Percentiles rank a stretch among this genome's conserved stretches.
phyloP scores from a whole-genome alignment of 305 asterid species.

The Fraxinus sp. region DNA sequence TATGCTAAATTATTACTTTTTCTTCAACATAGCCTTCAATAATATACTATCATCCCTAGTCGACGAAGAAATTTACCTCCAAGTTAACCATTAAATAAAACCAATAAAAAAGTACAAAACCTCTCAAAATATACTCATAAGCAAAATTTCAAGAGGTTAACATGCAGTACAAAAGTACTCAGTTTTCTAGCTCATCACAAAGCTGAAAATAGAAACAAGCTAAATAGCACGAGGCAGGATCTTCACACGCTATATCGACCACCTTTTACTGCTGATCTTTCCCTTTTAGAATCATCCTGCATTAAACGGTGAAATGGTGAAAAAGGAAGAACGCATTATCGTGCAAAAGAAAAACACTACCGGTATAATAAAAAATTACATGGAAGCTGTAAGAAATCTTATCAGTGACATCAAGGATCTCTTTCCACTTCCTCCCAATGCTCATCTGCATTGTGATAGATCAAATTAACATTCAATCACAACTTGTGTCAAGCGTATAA shows the following conservation, averaged over 20 bases:
- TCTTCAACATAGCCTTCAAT: not conserved
- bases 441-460: conserved; percentile 59
- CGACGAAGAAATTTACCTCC: not conserved
- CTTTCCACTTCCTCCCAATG: conserved; percentile 98
- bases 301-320: conserved; percentile 1
- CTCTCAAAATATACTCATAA: conserved; percentile 5
- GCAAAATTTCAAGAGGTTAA: conserved; percentile 9
- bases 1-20: not conserved
- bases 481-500: not conserved
- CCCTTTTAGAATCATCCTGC: conserved; percentile 80
- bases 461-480: not conserved
- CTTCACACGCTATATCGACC: conserved; percentile 56
- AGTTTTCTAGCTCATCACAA: not conserved
- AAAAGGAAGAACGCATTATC: not conserved
- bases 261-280: conserved; percentile 39
- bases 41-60: not conserved
- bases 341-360: not conserved
- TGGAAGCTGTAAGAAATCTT: conserved; percentile 69
- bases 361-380: conserved; percentile 35
- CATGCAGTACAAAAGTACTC: not conserved
- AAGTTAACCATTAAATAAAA: not conserved
- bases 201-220: not conserved
- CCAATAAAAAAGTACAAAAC: not conserved
- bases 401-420: conserved; percentile 65
- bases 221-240: not conserved